Percentiles rank a stretch among this genome's conserved stretches.
phyloP scores from a whole-genome alignment of 768 basidiomycete genomes.

The Pulveroboletus ravenelii region DNA sequence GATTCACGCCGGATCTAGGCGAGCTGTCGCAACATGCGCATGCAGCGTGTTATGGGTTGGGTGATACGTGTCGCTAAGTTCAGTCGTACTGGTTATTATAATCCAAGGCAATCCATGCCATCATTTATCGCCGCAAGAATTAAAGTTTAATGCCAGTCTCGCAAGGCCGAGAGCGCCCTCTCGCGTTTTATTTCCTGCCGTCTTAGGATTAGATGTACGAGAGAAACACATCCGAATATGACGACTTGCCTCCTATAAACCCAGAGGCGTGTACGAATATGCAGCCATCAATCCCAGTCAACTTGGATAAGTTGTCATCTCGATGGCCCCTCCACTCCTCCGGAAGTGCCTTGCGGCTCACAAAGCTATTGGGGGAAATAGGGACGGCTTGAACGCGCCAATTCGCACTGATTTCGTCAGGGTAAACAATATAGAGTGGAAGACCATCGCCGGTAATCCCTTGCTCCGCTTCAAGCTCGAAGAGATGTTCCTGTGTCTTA shows the following conservation, averaged over 20 bases:
- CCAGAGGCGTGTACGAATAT: conserved; percentile 95
- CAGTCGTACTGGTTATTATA: conserved; percentile 4
- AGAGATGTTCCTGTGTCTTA: conserved; percentile 72
- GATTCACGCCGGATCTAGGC: conserved; percentile 11
- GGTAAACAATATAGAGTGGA: conserved; percentile 85
- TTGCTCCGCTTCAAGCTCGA: conserved; percentile 71
- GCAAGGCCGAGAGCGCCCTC: conserved; percentile 85
- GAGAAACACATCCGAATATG: not conserved
- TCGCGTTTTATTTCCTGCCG: conserved; percentile 78
- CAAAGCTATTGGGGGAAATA: conserved; percentile 74
- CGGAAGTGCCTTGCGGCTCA: conserved; percentile 87
- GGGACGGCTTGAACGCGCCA: conserved; percentile 97
- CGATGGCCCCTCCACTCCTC: conserved; percentile 91
- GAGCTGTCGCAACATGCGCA: conserved; percentile 11
- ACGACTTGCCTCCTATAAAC: conserved; percentile 82
- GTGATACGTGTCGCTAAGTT: conserved; percentile 9
- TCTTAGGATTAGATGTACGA: conserved; percentile 9
- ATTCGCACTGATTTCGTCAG: conserved; percentile 66
- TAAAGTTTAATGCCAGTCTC: conserved; percentile 50
- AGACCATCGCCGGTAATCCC: conserved; percentile 41
- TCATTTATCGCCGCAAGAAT: conserved; percentile 17
- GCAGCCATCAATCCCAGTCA: conserved; percentile 73
- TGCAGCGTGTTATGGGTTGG: conserved; percentile 9
- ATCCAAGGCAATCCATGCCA: conserved; percentile 13
- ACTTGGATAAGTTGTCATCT: conserved; percentile 72